Evolutionary conservation across 805 yeast species (phyloP).

Genomic region (Geotrichum ghanense): DNA sequence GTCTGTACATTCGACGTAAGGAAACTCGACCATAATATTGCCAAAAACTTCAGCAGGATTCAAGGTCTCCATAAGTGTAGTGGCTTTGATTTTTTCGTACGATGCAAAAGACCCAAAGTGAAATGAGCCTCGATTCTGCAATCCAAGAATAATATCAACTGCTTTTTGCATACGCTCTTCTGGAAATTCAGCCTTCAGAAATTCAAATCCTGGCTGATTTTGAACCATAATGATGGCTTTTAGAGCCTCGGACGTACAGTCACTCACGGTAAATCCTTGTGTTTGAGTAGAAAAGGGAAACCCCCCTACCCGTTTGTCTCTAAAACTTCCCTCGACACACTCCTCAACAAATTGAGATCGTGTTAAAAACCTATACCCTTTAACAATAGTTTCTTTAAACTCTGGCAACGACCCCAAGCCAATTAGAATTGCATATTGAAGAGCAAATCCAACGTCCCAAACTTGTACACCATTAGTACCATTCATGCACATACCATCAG

Average conservation of each 20-base stretch:
- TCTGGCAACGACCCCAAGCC: conserved; percentile 65
- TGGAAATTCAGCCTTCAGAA: conserved; percentile 40
- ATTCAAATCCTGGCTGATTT: conserved; percentile 43
- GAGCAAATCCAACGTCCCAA: conserved; percentile 91
- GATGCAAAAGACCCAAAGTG: conserved; percentile 90
- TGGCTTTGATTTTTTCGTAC: conserved; percentile 77
- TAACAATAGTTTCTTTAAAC: conserved; percentile 50
- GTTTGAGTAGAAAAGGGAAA: conserved; percentile 95
- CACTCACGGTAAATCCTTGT: conserved; percentile 94
- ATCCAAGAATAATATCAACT: conserved; percentile 58
- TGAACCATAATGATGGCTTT: conserved; percentile 91
- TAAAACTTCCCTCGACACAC: conserved; percentile 61
- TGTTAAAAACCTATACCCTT: conserved; percentile 59
- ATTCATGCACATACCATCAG: conserved; percentile 84
- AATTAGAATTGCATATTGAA: conserved; percentile 71
- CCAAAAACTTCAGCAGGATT: conserved; percentile 98
- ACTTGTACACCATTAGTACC: conserved; percentile 97
- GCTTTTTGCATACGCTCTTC: conserved; percentile 49
- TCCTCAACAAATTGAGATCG: conserved; percentile 79
- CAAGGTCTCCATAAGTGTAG: conserved; percentile 60
- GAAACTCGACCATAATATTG: conserved; percentile 96
- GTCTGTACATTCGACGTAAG: conserved; percentile 97
- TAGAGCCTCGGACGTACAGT: conserved; percentile 91
- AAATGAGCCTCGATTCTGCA: conserved; percentile 71
- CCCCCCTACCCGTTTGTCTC: conserved; percentile 79